These are phyloP conservation scores for Microascus cirrosus DNA, from an alignment of 2,329 filamentous ascomycete species.

Conservation along the genomic window DNA sequence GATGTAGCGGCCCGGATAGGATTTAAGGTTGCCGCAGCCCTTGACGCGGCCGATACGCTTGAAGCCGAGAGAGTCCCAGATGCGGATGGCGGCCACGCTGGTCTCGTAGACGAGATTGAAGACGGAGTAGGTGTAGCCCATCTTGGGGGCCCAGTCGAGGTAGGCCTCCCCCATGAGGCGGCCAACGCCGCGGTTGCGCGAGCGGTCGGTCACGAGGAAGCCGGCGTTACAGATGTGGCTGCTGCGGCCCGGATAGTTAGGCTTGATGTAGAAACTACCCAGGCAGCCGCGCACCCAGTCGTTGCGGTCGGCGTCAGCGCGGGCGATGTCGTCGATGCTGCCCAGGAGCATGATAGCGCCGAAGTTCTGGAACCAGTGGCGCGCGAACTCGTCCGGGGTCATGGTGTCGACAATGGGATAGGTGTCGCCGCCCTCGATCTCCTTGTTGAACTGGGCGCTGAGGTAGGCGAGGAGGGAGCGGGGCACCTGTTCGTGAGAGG, in stretches of 20 bases:
- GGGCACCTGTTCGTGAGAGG: slow-evolving; percentile 66
- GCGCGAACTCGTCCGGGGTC: slow-evolving; percentile 60
- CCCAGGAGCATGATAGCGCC: slow-evolving; percentile 80
- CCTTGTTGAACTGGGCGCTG: slow-evolving; percentile 74
- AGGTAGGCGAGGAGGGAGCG: slow-evolving; percentile 64
- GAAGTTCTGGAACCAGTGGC: slow-evolving; percentile 89
- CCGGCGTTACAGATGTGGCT: slow-evolving; percentile 85
- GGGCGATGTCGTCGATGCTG: slow-evolving; percentile 42
- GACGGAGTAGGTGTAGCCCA: slow-evolving; percentile 81
- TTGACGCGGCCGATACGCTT: slow-evolving; percentile 82
- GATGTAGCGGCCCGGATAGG: slow-evolving; percentile 55
- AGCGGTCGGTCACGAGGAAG: slow-evolving; percentile 63
- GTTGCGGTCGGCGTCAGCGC: slow-evolving; percentile 35
- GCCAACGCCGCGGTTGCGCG: slow-evolving; percentile 63
- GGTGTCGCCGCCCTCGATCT: slow-evolving; percentile 85
- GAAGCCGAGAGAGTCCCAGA: slow-evolving; percentile 88
- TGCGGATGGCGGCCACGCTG: slow-evolving; percentile 78
- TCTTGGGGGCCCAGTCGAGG: slow-evolving; percentile 67
- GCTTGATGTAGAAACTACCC: slow-evolving; percentile 89
- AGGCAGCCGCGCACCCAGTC: slow-evolving; percentile 77
- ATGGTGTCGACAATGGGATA: slow-evolving; percentile 79
- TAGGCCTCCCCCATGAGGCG: slow-evolving; percentile 68
- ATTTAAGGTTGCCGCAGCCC: slow-evolving; percentile 57
- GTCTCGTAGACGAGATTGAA: slow-evolving; percentile 95
- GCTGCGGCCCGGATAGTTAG: slow-evolving; percentile 83